Conservation (phyloP, 768 basidiomycete species). For the Leccinum truebloodii region DNA sequence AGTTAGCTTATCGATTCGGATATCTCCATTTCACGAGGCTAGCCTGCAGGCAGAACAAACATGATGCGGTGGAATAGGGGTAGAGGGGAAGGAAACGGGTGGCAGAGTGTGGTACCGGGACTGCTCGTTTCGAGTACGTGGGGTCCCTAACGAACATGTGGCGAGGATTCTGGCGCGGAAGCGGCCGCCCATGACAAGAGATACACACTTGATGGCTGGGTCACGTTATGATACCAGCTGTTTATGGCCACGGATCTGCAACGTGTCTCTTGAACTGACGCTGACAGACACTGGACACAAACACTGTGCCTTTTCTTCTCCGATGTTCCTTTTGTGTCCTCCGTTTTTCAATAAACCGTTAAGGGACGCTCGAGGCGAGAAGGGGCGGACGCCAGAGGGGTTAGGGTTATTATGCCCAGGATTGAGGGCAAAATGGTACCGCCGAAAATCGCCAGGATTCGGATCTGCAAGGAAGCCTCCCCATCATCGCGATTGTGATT, state of each 20-base stretch:
- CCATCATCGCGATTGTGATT: constrained; percentile 10
- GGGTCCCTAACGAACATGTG: constrained; percentile 4
- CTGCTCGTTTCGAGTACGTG: constrained; percentile 1
- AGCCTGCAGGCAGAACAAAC: constrained; percentile 7
- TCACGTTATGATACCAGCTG: background rate
- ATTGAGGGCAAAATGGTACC: constrained; percentile 19
- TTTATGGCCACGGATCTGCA: constrained; percentile 8
- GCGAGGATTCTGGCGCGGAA: constrained; percentile 16
- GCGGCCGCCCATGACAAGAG: constrained; percentile 12
- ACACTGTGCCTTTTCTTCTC: constrained; percentile 3
- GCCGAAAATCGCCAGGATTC: constrained; percentile 30
- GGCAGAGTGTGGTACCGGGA: constrained; percentile 10
- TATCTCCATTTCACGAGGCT: constrained; percentile 23
- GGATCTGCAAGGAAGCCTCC: constrained; percentile 29
- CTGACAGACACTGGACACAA: constrained; percentile 7
- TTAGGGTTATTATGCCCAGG: constrained; percentile 24
- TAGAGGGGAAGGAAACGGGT: background rate
- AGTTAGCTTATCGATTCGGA: constrained; percentile 22
- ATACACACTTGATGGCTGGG: constrained; percentile 21
- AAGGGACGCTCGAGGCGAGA: background rate
- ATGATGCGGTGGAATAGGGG: constrained; percentile 18
- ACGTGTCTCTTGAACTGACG: constrained; percentile 2
- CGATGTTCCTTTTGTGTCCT: background rate
- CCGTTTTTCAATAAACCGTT: background rate
- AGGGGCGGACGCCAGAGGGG: constrained; percentile 2